Conservation (phyloP, 345 rosid genomes). For the Lepidium didymum region DNA sequence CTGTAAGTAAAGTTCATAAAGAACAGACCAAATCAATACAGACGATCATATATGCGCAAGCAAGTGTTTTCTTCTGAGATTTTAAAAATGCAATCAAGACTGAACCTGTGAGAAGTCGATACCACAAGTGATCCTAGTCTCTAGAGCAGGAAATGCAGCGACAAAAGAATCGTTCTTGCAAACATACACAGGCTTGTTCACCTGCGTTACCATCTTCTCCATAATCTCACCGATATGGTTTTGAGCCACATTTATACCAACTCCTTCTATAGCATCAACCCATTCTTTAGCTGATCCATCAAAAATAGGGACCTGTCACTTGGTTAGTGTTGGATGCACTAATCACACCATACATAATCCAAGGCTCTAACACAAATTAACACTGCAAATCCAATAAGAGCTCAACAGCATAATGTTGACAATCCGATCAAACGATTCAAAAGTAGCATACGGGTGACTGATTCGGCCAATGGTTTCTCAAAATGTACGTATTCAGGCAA, state of each 20-base stretch:
- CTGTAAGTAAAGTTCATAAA: slow-evolving; percentile 24
- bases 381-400: background rate
- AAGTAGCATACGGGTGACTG: background rate
- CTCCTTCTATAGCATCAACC: slow-evolving; percentile 56
- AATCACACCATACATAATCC: background rate
- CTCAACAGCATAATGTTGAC: background rate
- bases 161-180: slow-evolving; percentile 57
- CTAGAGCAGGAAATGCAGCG: slow-evolving; percentile 56
- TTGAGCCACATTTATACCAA: slow-evolving; percentile 48
- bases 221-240: slow-evolving; percentile 40
- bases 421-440: background rate
- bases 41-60: background rate
- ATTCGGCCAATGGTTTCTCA: background rate
- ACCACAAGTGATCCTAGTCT: slow-evolving; percentile 62
- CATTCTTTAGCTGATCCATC: slow-evolving; percentile 86
- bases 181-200: slow-evolving; percentile 53
- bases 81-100: background rate
- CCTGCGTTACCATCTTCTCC: slow-evolving; percentile 51
- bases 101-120: slow-evolving; percentile 74
- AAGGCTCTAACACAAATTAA: background rate
- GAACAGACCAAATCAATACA: background rate
- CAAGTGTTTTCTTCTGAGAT: background rate
- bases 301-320: slow-evolving; percentile 66
- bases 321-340: slow-evolving; percentile 5
- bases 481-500: background rate